Base-by-base conservation (phyloP, 345 rosid species). In the Noccaea bulbosa region DNA sequence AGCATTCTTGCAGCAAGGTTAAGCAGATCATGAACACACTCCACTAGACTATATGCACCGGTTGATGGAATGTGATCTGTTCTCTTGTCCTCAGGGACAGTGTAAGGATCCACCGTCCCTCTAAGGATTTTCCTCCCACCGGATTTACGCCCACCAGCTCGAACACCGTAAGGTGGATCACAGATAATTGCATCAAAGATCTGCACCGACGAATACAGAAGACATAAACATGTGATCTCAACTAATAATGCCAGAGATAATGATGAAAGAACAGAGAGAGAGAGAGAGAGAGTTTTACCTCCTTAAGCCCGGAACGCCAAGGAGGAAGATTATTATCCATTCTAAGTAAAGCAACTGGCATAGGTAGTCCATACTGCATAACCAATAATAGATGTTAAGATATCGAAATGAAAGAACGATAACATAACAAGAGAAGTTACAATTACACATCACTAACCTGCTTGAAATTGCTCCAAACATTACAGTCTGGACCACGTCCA, bases 401-500 rank as follows among this genome's bases (percentile, higher is more conserved):
- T 56, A 17, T 20, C 17, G 0, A 38, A 46, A 17, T n/a, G 40
- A 41, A 9, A 43, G 40, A 52, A 16, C 0, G 41, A 38, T 2
- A 48, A 27, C 51, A 44, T 8, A 67, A 45, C 57, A 51, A 7
- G 62, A 60, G 38, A 46, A 38, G 44, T 69, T 44, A 24, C 30
- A 27, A 27, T 27, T 27, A 27, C 30, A 17, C 24, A 1, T 33
- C 32, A 73, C 22, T 55, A 74, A 91, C 99, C 98, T 94, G 99
- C 81, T 91, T 89, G 83, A 94, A 94, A 78, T 94, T 94, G 81
- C 96, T 94, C 98, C 99, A 94, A 39, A 94, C 92, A 79, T 94
- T 91, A 78, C 93, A 85, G 48, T 91, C 86, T 38, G 99, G 98
- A 41, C 98, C 97, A 68, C 89, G 96, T n/a, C 99, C 99, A 80